phyloP scores from a whole-genome alignment of 164 flowering plant genomes.

The Nelumbo lutea region DNA sequence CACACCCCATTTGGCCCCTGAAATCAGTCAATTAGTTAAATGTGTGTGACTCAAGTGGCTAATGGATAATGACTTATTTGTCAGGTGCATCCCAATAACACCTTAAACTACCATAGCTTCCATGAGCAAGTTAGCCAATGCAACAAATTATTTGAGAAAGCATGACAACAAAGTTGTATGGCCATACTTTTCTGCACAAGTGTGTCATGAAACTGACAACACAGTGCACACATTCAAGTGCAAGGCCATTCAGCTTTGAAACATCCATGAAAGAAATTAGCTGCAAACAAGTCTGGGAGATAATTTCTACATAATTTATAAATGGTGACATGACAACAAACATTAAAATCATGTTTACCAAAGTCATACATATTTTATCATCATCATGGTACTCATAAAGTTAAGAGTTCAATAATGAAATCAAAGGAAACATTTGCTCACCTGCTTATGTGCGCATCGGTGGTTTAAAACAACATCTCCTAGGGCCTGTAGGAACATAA shows the following conservation, averaged over 20 bases:
- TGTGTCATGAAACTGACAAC: not conserved
- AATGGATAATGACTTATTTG: not conserved
- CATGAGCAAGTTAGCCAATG: not conserved
- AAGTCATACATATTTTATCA: not conserved
- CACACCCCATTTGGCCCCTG: slow-evolving; percentile 63
- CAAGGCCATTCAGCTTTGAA: not conserved
- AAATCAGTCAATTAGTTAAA: slow-evolving; percentile 5
- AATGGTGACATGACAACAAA: not conserved
- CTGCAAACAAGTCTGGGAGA: too few species aligned
- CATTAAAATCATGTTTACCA: not conserved
- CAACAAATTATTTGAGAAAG: not conserved
- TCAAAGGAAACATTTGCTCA: slow-evolving; percentile 4
- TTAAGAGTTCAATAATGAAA: not conserved
- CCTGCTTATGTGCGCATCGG: slow-evolving; percentile 67
- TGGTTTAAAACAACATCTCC: slow-evolving; percentile 66
- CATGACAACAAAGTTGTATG: not conserved
- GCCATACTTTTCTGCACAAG: not conserved
- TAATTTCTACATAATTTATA: not conserved
- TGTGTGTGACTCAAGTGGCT: not conserved
- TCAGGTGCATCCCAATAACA: not conserved
- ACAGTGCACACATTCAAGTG: not conserved
- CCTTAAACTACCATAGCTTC: not conserved
- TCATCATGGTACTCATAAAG: not conserved
- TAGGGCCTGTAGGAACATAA: slow-evolving; percentile 32
- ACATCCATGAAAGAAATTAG: too few species aligned